Evolutionary conservation across 208 protist species (phyloP), one percentile per base, ranked within the genome.

Genomic region (Crithidia brevicula): DNA sequence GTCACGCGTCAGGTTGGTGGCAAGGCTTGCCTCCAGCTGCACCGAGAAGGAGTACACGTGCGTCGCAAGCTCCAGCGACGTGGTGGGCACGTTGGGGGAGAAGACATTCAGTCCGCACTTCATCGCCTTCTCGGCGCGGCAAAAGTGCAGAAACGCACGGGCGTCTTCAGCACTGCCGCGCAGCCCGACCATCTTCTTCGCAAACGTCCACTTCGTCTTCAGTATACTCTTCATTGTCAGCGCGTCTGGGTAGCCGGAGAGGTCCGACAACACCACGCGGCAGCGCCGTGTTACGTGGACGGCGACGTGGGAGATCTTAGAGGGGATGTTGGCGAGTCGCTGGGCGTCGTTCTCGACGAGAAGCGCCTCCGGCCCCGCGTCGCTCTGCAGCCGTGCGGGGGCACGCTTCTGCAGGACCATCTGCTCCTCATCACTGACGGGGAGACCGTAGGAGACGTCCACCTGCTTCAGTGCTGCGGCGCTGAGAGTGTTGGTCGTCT

Each of bases 1-100:
- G 8, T 59, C 72, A 30, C 64, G 60, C 20, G 85, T 62, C 50
- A 94, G 63, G 36, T 67, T 65, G 20, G 77, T 82, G 1, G 81
- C 83, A 45, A 96, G 75, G 40, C 47, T 60, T 18, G 82, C 71
- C 57, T 93, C 87, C 16, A 96, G 67, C 47, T 88, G 81, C 25
- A 94, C 86, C 18, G 79, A 30, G 73, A 93, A 96, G 5, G 91
- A 94, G 64, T 90, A 90, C 10, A 96, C 87, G 31, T 85, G 88
- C 6, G 85, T 93, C 8, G 88, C 91, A 13, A 96, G 67, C 71
- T 96, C 82, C 31, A 96, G 59, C 28, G 82, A 33, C 23, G 73
- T 50, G 15, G 66, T 56, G 4, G 68, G 28, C 4, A 60, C 57
- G 28, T 28, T 77, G 28, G 74, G 60, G 6, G 82, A 73, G 59